Evolutionary conservation across 257 asterid genomes (phyloP), one percentile per base, ranked within the genome.

Genomic region (Apocynum venetum): DNA sequence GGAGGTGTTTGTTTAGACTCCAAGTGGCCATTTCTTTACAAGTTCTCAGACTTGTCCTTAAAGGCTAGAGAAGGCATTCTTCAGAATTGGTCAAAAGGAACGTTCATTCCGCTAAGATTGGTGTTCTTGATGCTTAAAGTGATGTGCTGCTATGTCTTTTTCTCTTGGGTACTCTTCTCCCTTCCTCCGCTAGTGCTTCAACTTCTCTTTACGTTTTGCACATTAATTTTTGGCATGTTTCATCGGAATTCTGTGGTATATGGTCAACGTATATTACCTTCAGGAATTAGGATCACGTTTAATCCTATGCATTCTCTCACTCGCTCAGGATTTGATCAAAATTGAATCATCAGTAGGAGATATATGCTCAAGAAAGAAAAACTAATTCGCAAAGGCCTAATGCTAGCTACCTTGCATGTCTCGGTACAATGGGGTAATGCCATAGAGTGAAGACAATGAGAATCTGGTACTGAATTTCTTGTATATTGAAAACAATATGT

Each of bases 21-120:
- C 85, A 85, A 84, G 35, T 90, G 92, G 93, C 98, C 98, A 10
- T 95, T 95, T 79, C 76, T 95, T 71, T 91, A 79, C 69, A 90
- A 66, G 31, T 95, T 95, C 77, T 68, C 91, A 19, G 96, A 89
- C 61, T 81, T 95, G 79, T 70, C 96, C 4, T 81, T 88, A 80
- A 71, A 81, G 70, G 85, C 86, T 78, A 93, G 98, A 76, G 98
- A 93, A 83, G 19, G 77, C 69, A 71, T 95, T 70, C 93, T 95
- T 81, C 93, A 84, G 71, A 86, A 74, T 70, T 95, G 98, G 98
- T 86, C 97, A 6, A 86, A 66, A 63, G 87, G 80, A 77, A 82
- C 89, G 35, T 77, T 82, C 68, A 75, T 88, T 53, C 98, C 97
- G 12, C 41, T 91, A 1, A 88, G 96, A 73, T 76, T 85, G 6